phyloP scores from a whole-genome alignment of 768 basidiomycete genomes.

The Russula brevipes region DNA sequence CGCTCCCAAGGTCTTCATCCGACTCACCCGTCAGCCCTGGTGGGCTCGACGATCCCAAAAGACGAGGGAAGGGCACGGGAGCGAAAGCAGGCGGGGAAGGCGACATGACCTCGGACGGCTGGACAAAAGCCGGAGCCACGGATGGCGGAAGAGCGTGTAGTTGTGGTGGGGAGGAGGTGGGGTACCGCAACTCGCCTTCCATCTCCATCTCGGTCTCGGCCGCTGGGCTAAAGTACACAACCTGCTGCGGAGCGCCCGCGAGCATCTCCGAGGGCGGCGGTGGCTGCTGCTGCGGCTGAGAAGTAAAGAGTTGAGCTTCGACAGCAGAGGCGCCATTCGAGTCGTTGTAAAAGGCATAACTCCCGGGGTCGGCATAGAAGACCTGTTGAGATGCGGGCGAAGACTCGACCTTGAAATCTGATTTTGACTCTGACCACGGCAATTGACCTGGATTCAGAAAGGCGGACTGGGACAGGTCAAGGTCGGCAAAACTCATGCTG shows the following conservation, averaged over 20 bases:
- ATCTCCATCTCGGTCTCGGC: slow-evolving; percentile 17
- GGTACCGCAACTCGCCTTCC: slow-evolving; percentile 11
- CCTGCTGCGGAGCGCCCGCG: slow-evolving; percentile 10
- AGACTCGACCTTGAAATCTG: slow-evolving; percentile 18
- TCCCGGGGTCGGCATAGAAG: slow-evolving; percentile 16
- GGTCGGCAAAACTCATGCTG: slow-evolving; percentile 12
- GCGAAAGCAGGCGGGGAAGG: slow-evolving; percentile 12
- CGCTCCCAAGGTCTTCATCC: slow-evolving; percentile 20
- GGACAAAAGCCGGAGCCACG: slow-evolving; percentile 4
- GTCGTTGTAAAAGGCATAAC: slow-evolving; percentile 19
- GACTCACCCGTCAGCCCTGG: slow-evolving; percentile 21
- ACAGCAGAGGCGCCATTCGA: slow-evolving; percentile 5
- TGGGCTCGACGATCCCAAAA: slow-evolving; percentile 21
- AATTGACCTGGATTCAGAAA: slow-evolving; percentile 17
- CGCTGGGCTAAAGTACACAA: slow-evolving; percentile 11
- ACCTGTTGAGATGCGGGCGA: not conserved
- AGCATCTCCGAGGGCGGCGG: slow-evolving; percentile 4
- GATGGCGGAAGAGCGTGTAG: not conserved
- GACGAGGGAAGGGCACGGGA: slow-evolving; percentile 14
- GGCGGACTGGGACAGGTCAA: slow-evolving; percentile 16
- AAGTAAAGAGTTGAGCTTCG: slow-evolving; percentile 13
- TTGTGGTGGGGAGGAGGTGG: not conserved
- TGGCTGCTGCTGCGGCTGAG: slow-evolving; percentile 9
- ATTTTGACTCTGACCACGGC: slow-evolving; percentile 17
- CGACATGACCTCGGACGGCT: slow-evolving; percentile 20